Conservation (phyloP, 192 early-diverging fungal species). For the Powellomyces hirtus region DNA sequence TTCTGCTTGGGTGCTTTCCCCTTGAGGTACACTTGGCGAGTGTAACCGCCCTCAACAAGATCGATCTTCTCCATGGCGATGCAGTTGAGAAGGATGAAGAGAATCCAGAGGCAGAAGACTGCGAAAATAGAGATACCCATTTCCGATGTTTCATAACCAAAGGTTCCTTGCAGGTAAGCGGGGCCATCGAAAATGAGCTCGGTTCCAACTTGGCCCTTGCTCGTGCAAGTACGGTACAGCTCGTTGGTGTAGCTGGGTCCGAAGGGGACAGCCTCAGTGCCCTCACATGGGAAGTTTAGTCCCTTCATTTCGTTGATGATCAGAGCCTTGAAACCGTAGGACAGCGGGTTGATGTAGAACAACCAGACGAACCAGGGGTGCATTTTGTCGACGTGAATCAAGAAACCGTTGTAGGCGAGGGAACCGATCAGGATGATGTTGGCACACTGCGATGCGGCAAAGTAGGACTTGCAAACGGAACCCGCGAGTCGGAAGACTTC, state of each 20-base stretch:
- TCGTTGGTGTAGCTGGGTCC: slow-evolving; percentile 42
- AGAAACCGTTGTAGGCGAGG: slow-evolving; percentile 56
- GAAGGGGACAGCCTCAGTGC: slow-evolving; percentile 35
- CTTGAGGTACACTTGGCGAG: slow-evolving; percentile 52
- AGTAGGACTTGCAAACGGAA: slow-evolving; percentile 31
- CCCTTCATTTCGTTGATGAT: slow-evolving; percentile 63
- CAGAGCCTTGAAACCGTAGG: slow-evolving; percentile 59
- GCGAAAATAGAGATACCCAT: slow-evolving; percentile 29
- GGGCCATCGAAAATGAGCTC: slow-evolving; percentile 55
- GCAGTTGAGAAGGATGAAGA: slow-evolving; percentile 31
- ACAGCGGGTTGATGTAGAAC: slow-evolving; percentile 63
- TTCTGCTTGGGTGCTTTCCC: slow-evolving; percentile 24
- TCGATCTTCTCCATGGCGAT: slow-evolving; percentile 61
- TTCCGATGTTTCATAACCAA: slow-evolving; percentile 55
- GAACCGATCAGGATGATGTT: slow-evolving; percentile 51
- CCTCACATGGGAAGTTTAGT: slow-evolving; percentile 13
- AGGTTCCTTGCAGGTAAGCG: slow-evolving; percentile 55
- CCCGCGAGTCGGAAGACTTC: slow-evolving; percentile 63
- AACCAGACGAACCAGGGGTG: slow-evolving; percentile 55
- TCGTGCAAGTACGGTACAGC: slow-evolving; percentile 60
- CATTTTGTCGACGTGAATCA: slow-evolving; percentile 61
- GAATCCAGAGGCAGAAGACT: slow-evolving; percentile 13
- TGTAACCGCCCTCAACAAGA: slow-evolving; percentile 53
- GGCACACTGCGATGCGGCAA: slow-evolving; percentile 44
- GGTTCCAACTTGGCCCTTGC: slow-evolving; percentile 59